A percentile compares a stretch with the other conserved stretches of the same genome.
These are phyloP conservation scores for Fusarium marasasianum DNA, from an alignment of 2,329 filamentous ascomycete species.

Conservation along the genomic window DNA sequence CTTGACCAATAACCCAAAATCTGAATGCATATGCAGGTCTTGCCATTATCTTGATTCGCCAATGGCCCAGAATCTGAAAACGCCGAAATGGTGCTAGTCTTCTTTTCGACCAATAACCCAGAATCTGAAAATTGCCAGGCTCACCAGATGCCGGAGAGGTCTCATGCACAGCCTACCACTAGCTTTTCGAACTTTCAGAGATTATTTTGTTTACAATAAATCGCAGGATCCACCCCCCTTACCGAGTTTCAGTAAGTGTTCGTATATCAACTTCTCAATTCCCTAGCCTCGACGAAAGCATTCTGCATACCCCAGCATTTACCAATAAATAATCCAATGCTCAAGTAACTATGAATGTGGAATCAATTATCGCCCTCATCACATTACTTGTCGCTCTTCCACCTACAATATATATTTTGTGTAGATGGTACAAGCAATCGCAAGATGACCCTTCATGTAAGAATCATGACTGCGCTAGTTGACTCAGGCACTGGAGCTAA, in stretches of 20 bases:
- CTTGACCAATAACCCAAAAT: background rate
- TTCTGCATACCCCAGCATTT: background rate
- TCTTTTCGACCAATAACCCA: background rate
- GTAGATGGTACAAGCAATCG: background rate
- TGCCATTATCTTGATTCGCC: accelerated
- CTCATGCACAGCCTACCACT: too few relatives aligned
- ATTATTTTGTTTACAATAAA: accelerated
- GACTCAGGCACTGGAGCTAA: background rate
- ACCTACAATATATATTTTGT: background rate
- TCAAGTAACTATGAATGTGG: background rate
- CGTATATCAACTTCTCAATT: background rate
- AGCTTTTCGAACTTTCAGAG: background rate
- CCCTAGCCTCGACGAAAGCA: too few relatives aligned
- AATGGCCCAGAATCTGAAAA: background rate
- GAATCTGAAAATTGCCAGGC: background rate
- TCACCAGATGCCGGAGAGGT: background rate
- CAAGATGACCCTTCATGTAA: background rate
- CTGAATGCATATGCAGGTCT: background rate
- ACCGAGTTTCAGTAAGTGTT: accelerated
- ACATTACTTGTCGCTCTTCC: background rate
- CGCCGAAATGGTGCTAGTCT: background rate
- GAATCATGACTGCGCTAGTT: background rate
- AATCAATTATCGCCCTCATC: background rate
- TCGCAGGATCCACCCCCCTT: background rate
- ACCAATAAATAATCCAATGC: accelerated